A percentile compares a stretch with the other conserved stretches of the same genome.
Evolutionary conservation across 1,139 yeast genomes (phyloP).

Genomic region (Suhomyces maxii): DNA sequence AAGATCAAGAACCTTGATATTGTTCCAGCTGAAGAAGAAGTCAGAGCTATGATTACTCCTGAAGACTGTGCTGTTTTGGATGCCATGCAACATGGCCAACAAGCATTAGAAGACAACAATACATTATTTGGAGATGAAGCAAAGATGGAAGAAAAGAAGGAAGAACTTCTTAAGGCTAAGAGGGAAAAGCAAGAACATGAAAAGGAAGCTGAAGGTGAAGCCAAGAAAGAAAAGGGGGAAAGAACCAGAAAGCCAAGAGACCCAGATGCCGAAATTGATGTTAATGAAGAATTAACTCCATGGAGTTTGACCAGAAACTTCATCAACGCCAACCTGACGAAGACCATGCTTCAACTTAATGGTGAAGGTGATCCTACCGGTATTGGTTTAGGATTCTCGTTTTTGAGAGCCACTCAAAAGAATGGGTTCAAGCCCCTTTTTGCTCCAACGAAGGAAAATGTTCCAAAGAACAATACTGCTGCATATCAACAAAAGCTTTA

Average conservation of each 20-base stretch:
- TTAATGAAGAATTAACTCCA: slow-evolving; percentile 87
- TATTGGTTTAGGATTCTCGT: slow-evolving; percentile 86
- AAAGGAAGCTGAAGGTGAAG: slow-evolving; percentile 21
- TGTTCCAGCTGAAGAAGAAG: slow-evolving; percentile 75
- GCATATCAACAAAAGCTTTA: slow-evolving; percentile 91
- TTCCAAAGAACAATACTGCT: slow-evolving; percentile 49
- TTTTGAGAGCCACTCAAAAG: slow-evolving; percentile 88
- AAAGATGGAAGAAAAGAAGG: slow-evolving; percentile 20
- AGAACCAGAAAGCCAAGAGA: slow-evolving; percentile 23
- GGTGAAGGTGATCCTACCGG: slow-evolving; percentile 99
- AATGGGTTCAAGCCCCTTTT: slow-evolving; percentile 81
- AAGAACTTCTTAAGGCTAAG: slow-evolving; percentile 15
- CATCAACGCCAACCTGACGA: slow-evolving; percentile 91
- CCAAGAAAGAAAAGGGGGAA: slow-evolving; percentile 20
- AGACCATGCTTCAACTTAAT: slow-evolving; percentile 92
- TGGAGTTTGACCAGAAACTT: slow-evolving; percentile 94
- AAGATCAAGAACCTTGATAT: slow-evolving; percentile 69
- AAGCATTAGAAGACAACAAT: slow-evolving; percentile 71
- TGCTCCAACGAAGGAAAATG: slow-evolving; percentile 44
- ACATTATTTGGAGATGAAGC: slow-evolving; percentile 45
- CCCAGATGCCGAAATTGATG: slow-evolving; percentile 42
- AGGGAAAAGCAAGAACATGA: slow-evolving; percentile 33
- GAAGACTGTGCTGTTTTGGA: slow-evolving; percentile 88
- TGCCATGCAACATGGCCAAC: slow-evolving; percentile 93
- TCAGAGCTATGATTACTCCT: slow-evolving; percentile 84